These are phyloP conservation scores for Helichrysum umbraculigerum DNA, from an alignment of 129 eudicot species.

Conservation along the genomic window DNA sequence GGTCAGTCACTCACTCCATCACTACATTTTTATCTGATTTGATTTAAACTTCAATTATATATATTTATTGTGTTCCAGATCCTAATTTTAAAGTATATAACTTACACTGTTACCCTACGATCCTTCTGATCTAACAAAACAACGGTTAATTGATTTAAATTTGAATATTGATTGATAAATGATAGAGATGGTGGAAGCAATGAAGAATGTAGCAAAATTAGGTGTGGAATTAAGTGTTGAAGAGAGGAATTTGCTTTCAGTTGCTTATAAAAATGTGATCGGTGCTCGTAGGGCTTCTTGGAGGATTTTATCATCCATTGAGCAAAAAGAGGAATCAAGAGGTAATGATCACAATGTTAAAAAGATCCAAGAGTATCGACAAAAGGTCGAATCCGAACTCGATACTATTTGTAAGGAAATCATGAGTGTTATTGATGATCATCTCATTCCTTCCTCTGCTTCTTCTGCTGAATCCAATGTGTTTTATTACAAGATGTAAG, in stretches of 20 bases:
- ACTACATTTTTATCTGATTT: too few relatives aligned
- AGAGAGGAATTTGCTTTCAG: conserved; percentile 66
- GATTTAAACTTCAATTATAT: background rate
- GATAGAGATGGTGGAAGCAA: conserved; percentile 70
- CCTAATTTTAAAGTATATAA: background rate
- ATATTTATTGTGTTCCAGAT: background rate
- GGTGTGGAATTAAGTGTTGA: conserved; percentile 64
- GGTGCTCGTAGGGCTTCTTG: conserved; percentile 68
- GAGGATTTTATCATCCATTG: conserved; percentile 68
- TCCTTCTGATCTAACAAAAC: too few relatives aligned
- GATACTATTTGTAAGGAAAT: conserved; percentile 58
- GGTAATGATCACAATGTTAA: conserved; percentile 61
- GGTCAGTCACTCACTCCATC: conserved; percentile 5
- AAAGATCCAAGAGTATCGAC: conserved; percentile 56
- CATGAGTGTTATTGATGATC: conserved; percentile 61
- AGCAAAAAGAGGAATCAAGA: conserved; percentile 61
- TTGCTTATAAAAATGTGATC: conserved; percentile 65
- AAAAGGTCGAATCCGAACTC: conserved; percentile 59
- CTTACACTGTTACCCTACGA: too few relatives aligned
- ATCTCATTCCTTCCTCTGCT: conserved; percentile 65
- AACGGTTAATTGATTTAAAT: too few relatives aligned
- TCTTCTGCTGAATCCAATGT: conserved; percentile 62
- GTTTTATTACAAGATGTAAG: conserved; percentile 68
- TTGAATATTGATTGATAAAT: background rate
- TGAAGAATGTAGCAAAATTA: conserved; percentile 58